phyloP scores from a whole-genome alignment of 192 early-diverging fungal genomes.

The Coemansia sp. region DNA sequence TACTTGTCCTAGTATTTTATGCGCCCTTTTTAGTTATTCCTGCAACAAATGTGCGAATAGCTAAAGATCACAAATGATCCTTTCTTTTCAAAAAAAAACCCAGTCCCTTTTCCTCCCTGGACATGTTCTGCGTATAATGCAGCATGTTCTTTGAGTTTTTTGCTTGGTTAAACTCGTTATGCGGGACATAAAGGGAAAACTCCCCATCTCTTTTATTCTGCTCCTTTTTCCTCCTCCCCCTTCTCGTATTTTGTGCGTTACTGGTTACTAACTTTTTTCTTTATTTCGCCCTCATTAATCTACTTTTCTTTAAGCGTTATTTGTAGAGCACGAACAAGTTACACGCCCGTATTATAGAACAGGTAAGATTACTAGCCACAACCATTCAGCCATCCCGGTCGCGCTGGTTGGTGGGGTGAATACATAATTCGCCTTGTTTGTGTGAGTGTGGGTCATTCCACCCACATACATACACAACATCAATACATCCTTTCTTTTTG shows the following conservation, averaged over 20 bases:
- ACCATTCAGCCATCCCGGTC: slow-evolving; percentile 1
- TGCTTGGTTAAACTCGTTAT: not conserved
- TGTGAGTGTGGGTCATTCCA: too few species aligned
- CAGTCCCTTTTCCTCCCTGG: not conserved
- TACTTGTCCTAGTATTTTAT: slow-evolving; percentile 1
- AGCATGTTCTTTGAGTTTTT: not conserved
- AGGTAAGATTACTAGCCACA: slow-evolving; percentile 5
- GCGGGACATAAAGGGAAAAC: too few species aligned
- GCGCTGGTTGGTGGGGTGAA: too few species aligned
- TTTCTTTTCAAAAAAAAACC: not conserved
- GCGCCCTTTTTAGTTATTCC: not conserved
- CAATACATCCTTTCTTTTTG: not conserved
- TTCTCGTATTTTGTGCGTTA: not conserved
- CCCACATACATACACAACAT: not conserved
- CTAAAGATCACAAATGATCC: not conserved
- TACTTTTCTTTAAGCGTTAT: not conserved
- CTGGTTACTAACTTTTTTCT: slow-evolving; percentile 7
- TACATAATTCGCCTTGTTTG: not conserved
- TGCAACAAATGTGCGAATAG: not conserved
- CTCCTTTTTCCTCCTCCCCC: not conserved
- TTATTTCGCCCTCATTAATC: not conserved
- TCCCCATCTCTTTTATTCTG: too few species aligned
- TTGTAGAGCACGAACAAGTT: not conserved
- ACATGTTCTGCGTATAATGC: not conserved
- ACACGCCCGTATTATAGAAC: not conserved